Conservation (phyloP, 139 green algal genomes). For the Mychonastes homosphaera region DNA sequence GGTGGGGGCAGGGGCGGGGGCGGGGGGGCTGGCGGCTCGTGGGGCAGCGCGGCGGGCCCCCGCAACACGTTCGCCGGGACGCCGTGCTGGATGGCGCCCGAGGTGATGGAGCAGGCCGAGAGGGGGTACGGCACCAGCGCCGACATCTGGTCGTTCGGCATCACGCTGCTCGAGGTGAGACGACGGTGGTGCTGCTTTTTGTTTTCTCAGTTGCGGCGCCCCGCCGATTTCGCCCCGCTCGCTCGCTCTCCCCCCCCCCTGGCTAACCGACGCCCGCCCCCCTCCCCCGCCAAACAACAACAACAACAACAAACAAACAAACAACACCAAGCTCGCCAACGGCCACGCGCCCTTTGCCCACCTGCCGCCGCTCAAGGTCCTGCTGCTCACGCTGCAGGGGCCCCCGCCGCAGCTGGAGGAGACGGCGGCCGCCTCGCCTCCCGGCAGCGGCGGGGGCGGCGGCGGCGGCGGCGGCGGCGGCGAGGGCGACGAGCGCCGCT, state of each 20-base stretch:
- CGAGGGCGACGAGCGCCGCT: neutral
- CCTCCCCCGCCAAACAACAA: too few relatives aligned
- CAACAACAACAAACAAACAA: too few relatives aligned
- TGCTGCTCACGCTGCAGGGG: slow-evolving; percentile 59
- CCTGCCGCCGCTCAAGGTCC: slow-evolving; percentile 95
- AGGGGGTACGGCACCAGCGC: slow-evolving; percentile 77
- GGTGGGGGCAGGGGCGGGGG: too few relatives aligned
- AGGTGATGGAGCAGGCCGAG: slow-evolving; percentile 93
- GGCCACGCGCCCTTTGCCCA: slow-evolving; percentile 98
- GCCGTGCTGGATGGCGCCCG: slow-evolving; percentile 97
- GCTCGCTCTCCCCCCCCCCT: too few relatives aligned
- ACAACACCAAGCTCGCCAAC: too few relatives aligned
- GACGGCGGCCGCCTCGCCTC: slow-evolving; percentile 39
- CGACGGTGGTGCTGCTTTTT: too few relatives aligned
- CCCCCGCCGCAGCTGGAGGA: slow-evolving; percentile 79
- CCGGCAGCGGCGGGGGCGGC: neutral
- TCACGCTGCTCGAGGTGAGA: slow-evolving; percentile 97
- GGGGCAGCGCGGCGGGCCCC: too few relatives aligned
- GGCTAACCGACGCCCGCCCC: too few relatives aligned
- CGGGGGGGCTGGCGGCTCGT: too few relatives aligned
- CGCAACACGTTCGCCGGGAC: slow-evolving; percentile 67
- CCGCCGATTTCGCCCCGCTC: too few relatives aligned
- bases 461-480: neutral
- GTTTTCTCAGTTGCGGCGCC: too few relatives aligned
- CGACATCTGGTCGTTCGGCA: slow-evolving; percentile 99